Percentiles rank a stretch among this genome's conserved stretches.
Conservation (phyloP, 352 stramenopile species). For the Globisporangium yorkense region DNA sequence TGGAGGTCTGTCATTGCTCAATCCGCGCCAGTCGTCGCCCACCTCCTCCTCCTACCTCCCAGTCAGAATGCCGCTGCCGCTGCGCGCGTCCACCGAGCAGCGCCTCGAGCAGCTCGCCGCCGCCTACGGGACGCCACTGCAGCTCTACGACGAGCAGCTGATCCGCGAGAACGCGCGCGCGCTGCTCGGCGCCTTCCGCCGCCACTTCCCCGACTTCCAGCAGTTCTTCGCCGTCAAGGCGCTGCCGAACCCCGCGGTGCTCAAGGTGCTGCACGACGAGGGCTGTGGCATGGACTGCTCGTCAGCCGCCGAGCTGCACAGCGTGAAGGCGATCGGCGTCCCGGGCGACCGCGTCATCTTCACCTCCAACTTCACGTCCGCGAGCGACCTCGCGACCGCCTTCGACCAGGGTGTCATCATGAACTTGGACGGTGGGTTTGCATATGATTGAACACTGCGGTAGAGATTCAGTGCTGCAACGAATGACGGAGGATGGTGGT, state of each 20-base stretch:
- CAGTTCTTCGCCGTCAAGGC: slow-evolving; percentile 90
- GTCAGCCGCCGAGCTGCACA: slow-evolving; percentile 79
- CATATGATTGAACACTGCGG: background rate
- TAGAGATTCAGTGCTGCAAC: background rate
- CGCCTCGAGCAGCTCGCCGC: slow-evolving; percentile 62
- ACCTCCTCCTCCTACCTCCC: too few species aligned
- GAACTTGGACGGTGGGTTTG: slow-evolving; percentile 49
- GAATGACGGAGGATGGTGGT: background rate
- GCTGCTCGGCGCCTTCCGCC: slow-evolving; percentile 66
- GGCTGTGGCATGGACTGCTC: slow-evolving; percentile 89
- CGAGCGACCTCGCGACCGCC: slow-evolving; percentile 60
- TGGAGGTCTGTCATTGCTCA: background rate
- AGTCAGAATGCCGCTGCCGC: slow-evolving; percentile 41
- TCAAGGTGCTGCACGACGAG: slow-evolving; percentile 78
- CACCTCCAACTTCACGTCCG: slow-evolving; percentile 88
- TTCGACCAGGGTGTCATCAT: slow-evolving; percentile 83
- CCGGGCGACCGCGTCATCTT: slow-evolving; percentile 80
- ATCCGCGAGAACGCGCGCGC: slow-evolving; percentile 76
- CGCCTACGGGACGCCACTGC: slow-evolving; percentile 80
- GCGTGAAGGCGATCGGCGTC: slow-evolving; percentile 68
- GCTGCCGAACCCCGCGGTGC: slow-evolving; percentile 84
- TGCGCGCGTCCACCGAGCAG: slow-evolving; percentile 31
- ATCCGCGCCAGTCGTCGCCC: background rate
- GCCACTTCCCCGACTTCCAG: slow-evolving; percentile 78
- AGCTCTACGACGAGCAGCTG: slow-evolving; percentile 85